Evolutionary conservation across 2,329 filamentous ascomycete species (phyloP).

Genomic region (Nemania abortiva): DNA sequence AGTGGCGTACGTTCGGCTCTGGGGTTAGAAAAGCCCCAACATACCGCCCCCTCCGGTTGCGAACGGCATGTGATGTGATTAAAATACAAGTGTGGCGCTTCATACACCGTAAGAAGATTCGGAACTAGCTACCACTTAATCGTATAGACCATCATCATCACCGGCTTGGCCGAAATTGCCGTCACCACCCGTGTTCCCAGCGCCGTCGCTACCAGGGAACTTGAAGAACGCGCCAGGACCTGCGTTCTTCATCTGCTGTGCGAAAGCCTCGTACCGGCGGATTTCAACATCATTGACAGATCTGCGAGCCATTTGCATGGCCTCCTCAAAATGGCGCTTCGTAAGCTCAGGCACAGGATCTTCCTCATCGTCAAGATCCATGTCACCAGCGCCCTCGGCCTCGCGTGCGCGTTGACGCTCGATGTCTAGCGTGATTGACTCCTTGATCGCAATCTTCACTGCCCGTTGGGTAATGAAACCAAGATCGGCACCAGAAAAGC

Average conservation of each 20-base stretch:
- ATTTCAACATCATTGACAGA: conserved; percentile 98
- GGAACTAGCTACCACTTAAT: conserved; percentile 68
- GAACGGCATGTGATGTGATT: conserved; percentile 53
- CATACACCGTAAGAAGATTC: conserved; percentile 36
- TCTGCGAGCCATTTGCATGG: conserved; percentile 92
- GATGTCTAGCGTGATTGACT: conserved; percentile 90
- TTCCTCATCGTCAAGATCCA: conserved; percentile 86
- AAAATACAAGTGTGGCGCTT: conserved; percentile 58
- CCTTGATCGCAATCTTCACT: conserved; percentile 99
- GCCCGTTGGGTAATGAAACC: conserved; percentile 99
- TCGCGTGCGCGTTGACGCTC: conserved; percentile 91
- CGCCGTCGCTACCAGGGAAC: conserved; percentile 84
- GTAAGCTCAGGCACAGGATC: conserved; percentile 97
- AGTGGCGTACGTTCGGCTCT: conserved; percentile 9
- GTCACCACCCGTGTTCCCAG: conserved; percentile 71
- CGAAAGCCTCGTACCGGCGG: conserved; percentile 96
- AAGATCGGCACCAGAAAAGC: conserved; percentile 99
- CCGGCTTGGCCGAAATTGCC: conserved; percentile 83
- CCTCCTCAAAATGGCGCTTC: conserved; percentile 97
- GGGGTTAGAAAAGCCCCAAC: neutral
- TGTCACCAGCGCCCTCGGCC: conserved; percentile 85
- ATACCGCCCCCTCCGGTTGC: conserved; percentile 21
- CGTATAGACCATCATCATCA: conserved; percentile 97
- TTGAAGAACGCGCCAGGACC: conserved; percentile 98
- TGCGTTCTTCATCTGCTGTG: conserved; percentile 98